These are phyloP conservation scores for Metschnikowia kofuensis DNA, from an alignment of 805 yeast species.

Conservation along the genomic window DNA sequence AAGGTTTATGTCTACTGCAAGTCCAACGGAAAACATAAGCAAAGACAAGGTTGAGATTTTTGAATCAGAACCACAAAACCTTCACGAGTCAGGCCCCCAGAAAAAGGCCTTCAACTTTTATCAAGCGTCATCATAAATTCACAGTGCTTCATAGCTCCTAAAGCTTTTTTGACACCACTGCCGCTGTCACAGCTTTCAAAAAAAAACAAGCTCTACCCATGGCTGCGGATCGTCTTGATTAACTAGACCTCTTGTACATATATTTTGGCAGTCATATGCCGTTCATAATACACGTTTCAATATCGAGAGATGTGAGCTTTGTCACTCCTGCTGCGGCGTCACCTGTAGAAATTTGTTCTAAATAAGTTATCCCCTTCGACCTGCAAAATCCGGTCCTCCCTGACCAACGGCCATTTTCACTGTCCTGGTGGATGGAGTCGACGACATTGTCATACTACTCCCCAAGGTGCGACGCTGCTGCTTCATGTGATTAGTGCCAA, in stretches of 20 bases:
- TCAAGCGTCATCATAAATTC: too few relatives aligned
- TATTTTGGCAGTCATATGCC: neutral
- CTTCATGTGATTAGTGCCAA: slow-evolving; percentile 6
- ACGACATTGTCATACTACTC: neutral
- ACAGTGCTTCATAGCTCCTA: too few relatives aligned
- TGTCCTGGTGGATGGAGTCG: slow-evolving; percentile 33
- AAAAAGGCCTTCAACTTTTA: neutral
- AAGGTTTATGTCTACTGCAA: slow-evolving; percentile 91
- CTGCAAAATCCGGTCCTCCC: slow-evolving; percentile 1
- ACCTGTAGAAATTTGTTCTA: too few relatives aligned
- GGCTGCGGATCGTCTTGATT: neutral
- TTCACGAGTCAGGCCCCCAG: neutral
- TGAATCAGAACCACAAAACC: neutral
- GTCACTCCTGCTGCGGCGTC: too few relatives aligned
- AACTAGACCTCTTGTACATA: neutral
- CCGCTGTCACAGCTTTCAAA: too few relatives aligned
- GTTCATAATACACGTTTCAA: too few relatives aligned
- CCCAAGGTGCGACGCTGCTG: slow-evolving; percentile 4
- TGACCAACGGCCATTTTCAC: slow-evolving; percentile 29
- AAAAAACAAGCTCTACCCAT: neutral
- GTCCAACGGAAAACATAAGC: slow-evolving; percentile 64
- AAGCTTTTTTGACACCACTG: too few relatives aligned
- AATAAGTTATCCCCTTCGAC: too few relatives aligned
- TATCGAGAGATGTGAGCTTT: too few relatives aligned
- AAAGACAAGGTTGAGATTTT: slow-evolving; percentile 17